Base-by-base conservation (phyloP, 345 rosid genomes). In the Sisymbrium altissimum region DNA sequence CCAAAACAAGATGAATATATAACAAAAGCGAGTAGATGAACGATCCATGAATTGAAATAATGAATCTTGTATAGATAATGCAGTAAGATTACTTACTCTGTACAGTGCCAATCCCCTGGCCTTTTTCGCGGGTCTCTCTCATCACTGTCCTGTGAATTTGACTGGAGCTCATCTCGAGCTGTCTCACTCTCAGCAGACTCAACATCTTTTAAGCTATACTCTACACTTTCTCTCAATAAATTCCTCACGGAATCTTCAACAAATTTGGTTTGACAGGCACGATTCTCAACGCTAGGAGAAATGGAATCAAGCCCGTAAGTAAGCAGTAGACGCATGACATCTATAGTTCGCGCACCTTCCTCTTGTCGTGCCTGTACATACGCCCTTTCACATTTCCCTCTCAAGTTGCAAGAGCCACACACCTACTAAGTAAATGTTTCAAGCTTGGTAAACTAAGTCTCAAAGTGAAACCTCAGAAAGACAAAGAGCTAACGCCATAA, bases 361-460 rank as follows among this genome's bases (percentile, higher is more conserved):
- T 85, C 84, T 62, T 85, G 88, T 17, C 70, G 81, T 38, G 86
- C 89, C 74, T 84, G 83, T 38, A 83, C 88, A 68, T 85, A 94
- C 14, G 95, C 97, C 73, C 97, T 86, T 60, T 88, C 96, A 81
- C 96, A 91, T 73, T 85, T 83, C 66, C 95, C 98, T 80, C 97
- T 87, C 79, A 88, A 82, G 73, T 75, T 84, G 83, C 97, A 94
- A 77, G 90, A 82, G 78, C 98, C 85, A 84, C 98, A 91, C 70
- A 88, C 94, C 96, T 89, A 78, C 71, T 35, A 74, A 64, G 73
- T 75, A 71, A 40, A 58, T 11, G 18, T 17, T 68, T 71, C 27
- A 33, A 65, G 14, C 72, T 23, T 38, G 15, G 68, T 46, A 21
- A 78, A 78, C 27, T 59, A 56, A 44, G 30, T 32, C 35, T 45